Percentiles rank a stretch among this genome's conserved stretches.
Evolutionary conservation across 257 asterid genomes (phyloP).

Genomic region (Solanum infundibuliforme): DNA sequence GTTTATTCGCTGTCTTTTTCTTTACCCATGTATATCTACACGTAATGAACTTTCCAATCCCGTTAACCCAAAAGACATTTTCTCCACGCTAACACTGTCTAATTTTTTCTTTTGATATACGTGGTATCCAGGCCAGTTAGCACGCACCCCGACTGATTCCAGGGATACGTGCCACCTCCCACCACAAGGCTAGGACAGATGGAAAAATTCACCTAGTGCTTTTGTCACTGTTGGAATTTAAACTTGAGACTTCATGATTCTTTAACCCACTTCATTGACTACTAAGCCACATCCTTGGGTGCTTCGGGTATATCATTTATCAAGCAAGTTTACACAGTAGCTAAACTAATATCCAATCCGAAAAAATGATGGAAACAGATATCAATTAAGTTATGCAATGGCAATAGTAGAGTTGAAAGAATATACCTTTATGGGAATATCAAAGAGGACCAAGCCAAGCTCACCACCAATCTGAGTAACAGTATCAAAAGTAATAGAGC

Average conservation of each 20-base stretch:
- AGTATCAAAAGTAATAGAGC: constrained; percentile 59
- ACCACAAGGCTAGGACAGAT: not conserved
- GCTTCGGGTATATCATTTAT: not conserved
- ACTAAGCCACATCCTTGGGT: not conserved
- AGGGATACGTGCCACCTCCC: not conserved
- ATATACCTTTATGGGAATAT: constrained; percentile 61
- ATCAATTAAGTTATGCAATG: not conserved
- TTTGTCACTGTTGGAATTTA: not conserved
- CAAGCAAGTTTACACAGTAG: not conserved
- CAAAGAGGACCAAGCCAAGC: constrained; percentile 40
- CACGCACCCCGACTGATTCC: not conserved
- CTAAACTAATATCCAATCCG: not conserved
- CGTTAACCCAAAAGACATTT: not conserved
- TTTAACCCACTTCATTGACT: not conserved
- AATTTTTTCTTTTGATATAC: not conserved
- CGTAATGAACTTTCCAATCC: not conserved
- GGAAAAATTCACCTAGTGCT: not conserved
- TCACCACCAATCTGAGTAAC: constrained; percentile 47
- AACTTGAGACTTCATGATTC: not conserved
- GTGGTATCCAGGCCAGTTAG: not conserved
- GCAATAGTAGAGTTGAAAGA: not conserved
- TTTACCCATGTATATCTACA: not conserved
- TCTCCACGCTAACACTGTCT: not conserved
- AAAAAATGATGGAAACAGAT: not conserved
- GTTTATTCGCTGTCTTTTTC: not conserved